Percentiles rank a stretch among this genome's conserved stretches.
These are phyloP conservation scores for Candolleomyces eurysporus DNA, from an alignment of 768 basidiomycete genomes.

Conservation along the genomic window DNA sequence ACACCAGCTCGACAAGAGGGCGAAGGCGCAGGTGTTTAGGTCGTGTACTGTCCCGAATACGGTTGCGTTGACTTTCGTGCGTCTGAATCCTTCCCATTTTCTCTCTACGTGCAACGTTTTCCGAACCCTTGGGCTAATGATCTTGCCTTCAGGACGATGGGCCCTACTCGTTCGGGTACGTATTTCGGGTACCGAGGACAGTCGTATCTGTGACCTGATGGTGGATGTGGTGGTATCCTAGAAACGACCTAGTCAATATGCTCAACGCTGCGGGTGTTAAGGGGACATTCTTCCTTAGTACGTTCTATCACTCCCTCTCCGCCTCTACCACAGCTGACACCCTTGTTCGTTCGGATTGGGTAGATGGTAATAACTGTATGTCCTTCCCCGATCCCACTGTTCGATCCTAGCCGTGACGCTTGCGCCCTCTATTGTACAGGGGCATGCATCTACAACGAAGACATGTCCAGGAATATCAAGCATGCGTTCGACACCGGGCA, in stretches of 20 bases:
- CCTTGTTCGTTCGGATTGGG: neutral
- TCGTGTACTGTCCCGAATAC: slow-evolving; percentile 35
- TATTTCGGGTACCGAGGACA: neutral
- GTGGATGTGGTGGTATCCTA: slow-evolving; percentile 8
- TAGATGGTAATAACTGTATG: slow-evolving; percentile 34
- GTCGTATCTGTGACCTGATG: slow-evolving; percentile 8
- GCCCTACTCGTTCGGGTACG: slow-evolving; percentile 31
- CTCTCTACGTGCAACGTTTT: neutral
- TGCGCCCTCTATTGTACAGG: slow-evolving; percentile 7
- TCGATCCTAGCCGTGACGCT: too few relatives aligned
- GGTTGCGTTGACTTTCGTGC: slow-evolving; percentile 39
- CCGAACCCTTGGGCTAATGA: neutral
- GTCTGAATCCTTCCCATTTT: slow-evolving; percentile 12
- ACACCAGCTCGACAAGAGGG: neutral
- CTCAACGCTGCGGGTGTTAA: slow-evolving; percentile 27
- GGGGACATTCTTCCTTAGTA: slow-evolving; percentile 44
- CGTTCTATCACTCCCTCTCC: slow-evolving; percentile 8
- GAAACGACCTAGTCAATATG: slow-evolving; percentile 28
- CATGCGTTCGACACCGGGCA: slow-evolving; percentile 41
- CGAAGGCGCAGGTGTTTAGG: slow-evolving; percentile 24
- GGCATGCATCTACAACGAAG: slow-evolving; percentile 36
- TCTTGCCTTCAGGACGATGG: slow-evolving; percentile 30
- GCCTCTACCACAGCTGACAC: neutral
- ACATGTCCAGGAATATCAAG: slow-evolving; percentile 24
- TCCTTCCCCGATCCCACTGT: neutral